A percentile compares a stretch with the other conserved stretches of the same genome.
phyloP scores from a whole-genome alignment of 306 rosid genomes.

The Cicer yamashitae region DNA sequence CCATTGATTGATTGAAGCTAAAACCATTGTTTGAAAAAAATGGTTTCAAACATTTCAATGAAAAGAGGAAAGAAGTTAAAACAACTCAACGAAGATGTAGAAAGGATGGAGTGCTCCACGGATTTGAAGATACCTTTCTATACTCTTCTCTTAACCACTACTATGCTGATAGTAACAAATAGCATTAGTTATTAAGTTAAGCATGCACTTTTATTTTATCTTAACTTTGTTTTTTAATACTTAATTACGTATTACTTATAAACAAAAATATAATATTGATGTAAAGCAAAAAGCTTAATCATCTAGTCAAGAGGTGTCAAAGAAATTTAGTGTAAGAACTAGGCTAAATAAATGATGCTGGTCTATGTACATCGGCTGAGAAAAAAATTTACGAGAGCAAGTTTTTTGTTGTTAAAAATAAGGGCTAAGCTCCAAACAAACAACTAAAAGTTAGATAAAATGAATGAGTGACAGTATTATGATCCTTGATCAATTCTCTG shows the following conservation, averaged over 20 bases:
- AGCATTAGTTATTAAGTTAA: background rate
- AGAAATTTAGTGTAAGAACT: too few species aligned
- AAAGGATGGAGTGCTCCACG: background rate
- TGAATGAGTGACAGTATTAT: too few species aligned
- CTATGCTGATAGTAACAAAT: background rate
- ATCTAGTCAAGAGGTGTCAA: too few species aligned
- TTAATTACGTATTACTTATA: background rate
- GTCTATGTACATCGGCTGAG: too few species aligned
- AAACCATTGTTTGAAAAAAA: constrained; percentile 3
- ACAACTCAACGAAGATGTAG: background rate
- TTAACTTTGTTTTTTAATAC: background rate
- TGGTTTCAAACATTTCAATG: background rate
- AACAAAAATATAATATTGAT: background rate
- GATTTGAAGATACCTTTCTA: background rate
- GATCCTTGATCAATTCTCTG: too few species aligned
- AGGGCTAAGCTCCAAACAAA: too few species aligned
- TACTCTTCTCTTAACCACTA: background rate
- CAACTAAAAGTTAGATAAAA: too few species aligned
- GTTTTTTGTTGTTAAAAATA: too few species aligned
- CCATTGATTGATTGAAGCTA: background rate
- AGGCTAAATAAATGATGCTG: too few species aligned
- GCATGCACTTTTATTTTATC: background rate
- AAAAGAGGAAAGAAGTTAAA: background rate
- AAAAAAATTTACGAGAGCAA: too few species aligned
- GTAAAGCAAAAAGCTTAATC: background rate